phyloP scores from a whole-genome alignment of 2,329 filamentous ascomycete genomes.

The Teratosphaeria destructans region DNA sequence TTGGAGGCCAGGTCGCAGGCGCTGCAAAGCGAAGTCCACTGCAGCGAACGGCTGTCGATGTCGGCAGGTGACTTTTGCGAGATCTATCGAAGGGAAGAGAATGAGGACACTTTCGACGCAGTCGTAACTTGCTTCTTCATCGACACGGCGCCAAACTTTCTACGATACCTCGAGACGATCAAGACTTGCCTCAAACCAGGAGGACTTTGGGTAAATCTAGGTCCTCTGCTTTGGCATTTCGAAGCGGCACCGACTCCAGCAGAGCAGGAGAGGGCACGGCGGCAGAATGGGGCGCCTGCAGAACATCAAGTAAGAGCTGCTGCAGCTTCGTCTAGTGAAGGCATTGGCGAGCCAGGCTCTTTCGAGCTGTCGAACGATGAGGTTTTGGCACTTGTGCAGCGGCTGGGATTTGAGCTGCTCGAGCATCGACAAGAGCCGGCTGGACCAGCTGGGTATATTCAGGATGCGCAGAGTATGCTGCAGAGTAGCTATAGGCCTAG shows the following conservation, averaged over 20 bases:
- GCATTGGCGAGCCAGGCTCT: slow-evolving; percentile 75
- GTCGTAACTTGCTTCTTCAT: slow-evolving; percentile 92
- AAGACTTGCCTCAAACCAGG: slow-evolving; percentile 63
- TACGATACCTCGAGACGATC: slow-evolving; percentile 81
- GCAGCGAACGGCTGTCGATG: slow-evolving; percentile 73
- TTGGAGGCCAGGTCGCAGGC: slow-evolving; percentile 22
- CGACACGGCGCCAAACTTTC: slow-evolving; percentile 87
- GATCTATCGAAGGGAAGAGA: slow-evolving; percentile 59
- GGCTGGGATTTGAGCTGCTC: slow-evolving; percentile 62
- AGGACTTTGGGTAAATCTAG: slow-evolving; percentile 80
- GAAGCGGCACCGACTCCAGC: slow-evolving; percentile 53
- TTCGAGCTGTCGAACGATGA: slow-evolving; percentile 88
- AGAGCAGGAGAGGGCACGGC: slow-evolving; percentile 37
- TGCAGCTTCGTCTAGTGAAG: slow-evolving; percentile 4
- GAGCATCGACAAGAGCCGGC: slow-evolving; percentile 40
- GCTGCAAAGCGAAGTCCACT: slow-evolving; percentile 20
- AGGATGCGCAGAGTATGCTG: slow-evolving; percentile 75
- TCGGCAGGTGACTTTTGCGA: slow-evolving; percentile 84
- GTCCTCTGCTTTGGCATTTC: slow-evolving; percentile 92
- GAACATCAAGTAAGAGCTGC: neutral
- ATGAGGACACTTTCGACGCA: slow-evolving; percentile 59
- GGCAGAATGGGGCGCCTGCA: neutral
- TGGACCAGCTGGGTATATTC: slow-evolving; percentile 73
- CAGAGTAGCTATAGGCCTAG: slow-evolving; percentile 70
- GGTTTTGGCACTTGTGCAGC: slow-evolving; percentile 63